Percentiles rank a stretch among this genome's conserved stretches.
phyloP scores from a whole-genome alignment of 2,329 filamentous ascomycete species.

The Didymella lethalis region DNA sequence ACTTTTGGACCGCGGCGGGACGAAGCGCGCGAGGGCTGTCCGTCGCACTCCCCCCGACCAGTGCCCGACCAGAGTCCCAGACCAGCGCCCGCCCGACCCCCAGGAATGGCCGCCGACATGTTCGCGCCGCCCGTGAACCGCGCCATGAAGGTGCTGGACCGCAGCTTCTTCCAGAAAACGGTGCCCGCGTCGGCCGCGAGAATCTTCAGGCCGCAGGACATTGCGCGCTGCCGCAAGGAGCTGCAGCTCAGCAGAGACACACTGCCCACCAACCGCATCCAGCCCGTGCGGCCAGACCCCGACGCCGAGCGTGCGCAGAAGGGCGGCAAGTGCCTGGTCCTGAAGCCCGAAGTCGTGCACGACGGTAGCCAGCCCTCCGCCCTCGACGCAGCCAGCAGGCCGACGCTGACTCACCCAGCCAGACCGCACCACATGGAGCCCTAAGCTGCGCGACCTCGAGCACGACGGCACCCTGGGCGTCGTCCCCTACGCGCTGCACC shows the following conservation, averaged over 20 bases:
- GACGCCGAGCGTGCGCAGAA: conserved; percentile 62
- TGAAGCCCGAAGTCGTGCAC: conserved; percentile 54
- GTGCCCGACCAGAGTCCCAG: too few species aligned
- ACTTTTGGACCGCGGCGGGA: background rate
- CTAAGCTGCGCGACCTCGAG: conserved; percentile 72
- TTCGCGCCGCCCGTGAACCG: conserved; percentile 84
- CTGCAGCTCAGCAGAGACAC: conserved; percentile 72
- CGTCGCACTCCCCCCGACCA: too few species aligned
- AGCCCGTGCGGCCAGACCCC: conserved; percentile 67
- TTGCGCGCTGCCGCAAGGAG: conserved; percentile 73
- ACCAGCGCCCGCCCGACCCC: too few species aligned
- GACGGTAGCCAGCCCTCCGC: conserved; percentile 37
- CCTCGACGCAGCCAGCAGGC: too few species aligned
- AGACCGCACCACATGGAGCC: conserved; percentile 80
- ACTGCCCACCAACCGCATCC: conserved; percentile 69
- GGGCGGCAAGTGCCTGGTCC: conserved; percentile 56
- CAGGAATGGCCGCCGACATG: conserved; percentile 55
- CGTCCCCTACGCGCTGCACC: conserved; percentile 75
- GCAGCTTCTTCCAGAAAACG: conserved; percentile 79
- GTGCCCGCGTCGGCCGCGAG: conserved; percentile 80
- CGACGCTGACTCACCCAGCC: conserved; percentile 50
- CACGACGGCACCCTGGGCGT: conserved; percentile 73
- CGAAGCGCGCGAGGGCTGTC: background rate
- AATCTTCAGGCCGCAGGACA: conserved; percentile 76
- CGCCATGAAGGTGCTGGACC: conserved; percentile 81